Evolutionary conservation across 768 basidiomycete genomes (phyloP).

Genomic region (Tremella mesenterica): DNA sequence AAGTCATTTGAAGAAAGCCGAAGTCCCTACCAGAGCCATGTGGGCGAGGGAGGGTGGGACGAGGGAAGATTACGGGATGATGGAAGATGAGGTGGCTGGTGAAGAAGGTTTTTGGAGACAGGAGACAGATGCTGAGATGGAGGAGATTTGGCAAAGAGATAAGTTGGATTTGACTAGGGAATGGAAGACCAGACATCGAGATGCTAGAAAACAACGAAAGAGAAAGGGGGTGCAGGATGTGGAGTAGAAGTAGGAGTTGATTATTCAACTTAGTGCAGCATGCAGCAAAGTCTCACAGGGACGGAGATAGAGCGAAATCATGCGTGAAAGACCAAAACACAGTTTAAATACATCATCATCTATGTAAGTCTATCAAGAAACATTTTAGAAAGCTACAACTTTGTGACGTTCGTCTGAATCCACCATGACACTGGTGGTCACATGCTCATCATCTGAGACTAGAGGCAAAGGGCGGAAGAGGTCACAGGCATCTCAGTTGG

Average conservation of each 20-base stretch:
- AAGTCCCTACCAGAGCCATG: background rate
- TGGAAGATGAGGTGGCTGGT: slow-evolving; percentile 4
- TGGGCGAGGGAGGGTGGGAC: background rate
- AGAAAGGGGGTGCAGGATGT: slow-evolving; percentile 21
- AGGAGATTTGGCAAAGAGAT: slow-evolving; percentile 39
- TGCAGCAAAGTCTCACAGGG: no score
- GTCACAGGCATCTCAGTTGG: no score
- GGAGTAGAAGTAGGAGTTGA: background rate
- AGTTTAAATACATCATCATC: no score
- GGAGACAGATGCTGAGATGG: slow-evolving; percentile 34
- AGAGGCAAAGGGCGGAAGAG: no score
- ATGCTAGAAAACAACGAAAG: slow-evolving; percentile 42
- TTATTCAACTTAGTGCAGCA: no score
- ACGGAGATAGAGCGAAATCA: no score
- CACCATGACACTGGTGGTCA: no score
- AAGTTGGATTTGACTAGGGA: slow-evolving; percentile 42
- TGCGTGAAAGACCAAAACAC: no score
- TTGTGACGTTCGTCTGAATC: no score
- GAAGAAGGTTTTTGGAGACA: slow-evolving; percentile 22
- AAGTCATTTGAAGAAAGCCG: background rate
- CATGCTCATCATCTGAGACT: no score
- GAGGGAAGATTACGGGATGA: background rate
- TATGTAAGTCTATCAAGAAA: no score
- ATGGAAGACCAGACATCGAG: slow-evolving; percentile 44
- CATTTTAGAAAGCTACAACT: no score